Conservation (phyloP, 2,329 filamentous ascomycete species). For the Lojkania enalia region DNA sequence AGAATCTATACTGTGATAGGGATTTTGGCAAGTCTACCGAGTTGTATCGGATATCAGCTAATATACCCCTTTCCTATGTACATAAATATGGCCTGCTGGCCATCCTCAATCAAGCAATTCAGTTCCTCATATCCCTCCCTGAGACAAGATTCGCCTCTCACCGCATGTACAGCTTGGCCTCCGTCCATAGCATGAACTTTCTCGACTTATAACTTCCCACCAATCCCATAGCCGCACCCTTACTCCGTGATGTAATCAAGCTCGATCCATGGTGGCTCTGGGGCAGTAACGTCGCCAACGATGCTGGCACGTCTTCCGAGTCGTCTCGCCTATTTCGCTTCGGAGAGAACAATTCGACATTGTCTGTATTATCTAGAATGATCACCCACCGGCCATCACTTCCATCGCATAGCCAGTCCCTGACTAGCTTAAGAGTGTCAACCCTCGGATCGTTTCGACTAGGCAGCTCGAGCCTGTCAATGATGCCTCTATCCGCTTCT, state of each 20-base stretch:
- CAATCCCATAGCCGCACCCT: too few relatives aligned
- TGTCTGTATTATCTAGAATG: constrained; percentile 5
- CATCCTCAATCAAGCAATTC: too few relatives aligned
- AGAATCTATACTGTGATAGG: too few relatives aligned
- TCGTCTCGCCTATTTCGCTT: not conserved
- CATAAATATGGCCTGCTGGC: too few relatives aligned
- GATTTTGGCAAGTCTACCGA: too few relatives aligned
- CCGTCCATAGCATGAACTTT: constrained; percentile 24
- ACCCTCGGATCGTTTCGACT: constrained; percentile 1
- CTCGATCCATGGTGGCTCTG: not conserved
- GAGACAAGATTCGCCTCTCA: too few relatives aligned
- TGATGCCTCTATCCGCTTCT: constrained; percentile 5
- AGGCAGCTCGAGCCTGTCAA: constrained; percentile 2
- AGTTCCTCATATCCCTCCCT: too few relatives aligned
- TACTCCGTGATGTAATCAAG: not conserved
- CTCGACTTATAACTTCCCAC: constrained; percentile 19
- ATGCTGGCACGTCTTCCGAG: not conserved
- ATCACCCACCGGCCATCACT: constrained; percentile 4
- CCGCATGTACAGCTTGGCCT: constrained; percentile 15
- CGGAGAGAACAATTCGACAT: not conserved
- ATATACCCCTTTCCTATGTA: too few relatives aligned
- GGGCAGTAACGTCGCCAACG: not conserved
- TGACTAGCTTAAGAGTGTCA: constrained; percentile 16
- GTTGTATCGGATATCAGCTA: too few relatives aligned
- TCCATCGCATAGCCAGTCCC: constrained; percentile 18